phyloP scores from a whole-genome alignment of 495 filamentous ascomycete genomes.

The Glonium stellatum region DNA sequence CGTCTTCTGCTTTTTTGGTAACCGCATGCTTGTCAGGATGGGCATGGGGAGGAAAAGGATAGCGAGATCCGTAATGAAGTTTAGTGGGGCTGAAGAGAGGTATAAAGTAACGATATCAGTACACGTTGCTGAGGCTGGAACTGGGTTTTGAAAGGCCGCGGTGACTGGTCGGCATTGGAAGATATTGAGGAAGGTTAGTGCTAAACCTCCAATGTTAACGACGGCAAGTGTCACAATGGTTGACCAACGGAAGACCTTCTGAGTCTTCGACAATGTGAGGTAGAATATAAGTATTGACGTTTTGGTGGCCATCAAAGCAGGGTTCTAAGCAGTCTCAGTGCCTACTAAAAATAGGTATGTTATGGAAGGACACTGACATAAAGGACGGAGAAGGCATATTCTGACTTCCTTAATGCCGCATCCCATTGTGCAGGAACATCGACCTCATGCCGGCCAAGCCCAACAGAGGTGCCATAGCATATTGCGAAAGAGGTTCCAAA shows the following conservation, averaged over 20 bases:
- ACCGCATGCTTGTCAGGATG: constrained; percentile 73
- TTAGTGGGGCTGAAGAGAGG: constrained; percentile 74
- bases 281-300: constrained; percentile 89
- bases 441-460: constrained; percentile 68
- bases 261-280: constrained; percentile 66
- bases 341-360: not conserved
- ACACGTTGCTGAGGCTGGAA: constrained; percentile 46
- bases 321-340: constrained; percentile 53
- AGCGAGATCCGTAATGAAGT: constrained; percentile 77
- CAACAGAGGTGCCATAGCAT: constrained; percentile 60
- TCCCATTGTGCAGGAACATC: constrained; percentile 49
- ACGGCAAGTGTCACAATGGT: constrained; percentile 64
- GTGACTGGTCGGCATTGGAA: constrained; percentile 77
- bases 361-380: constrained; percentile 52
- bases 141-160: constrained; percentile 51
- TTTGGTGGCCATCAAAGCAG: constrained; percentile 80
- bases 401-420: constrained; percentile 52
- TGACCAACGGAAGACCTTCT: constrained; percentile 62
- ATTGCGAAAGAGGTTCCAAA: constrained; percentile 72
- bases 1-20: constrained; percentile 76
- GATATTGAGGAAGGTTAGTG: constrained; percentile 77
- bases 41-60: constrained; percentile 82
- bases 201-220: constrained; percentile 69
- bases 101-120: constrained; percentile 74
- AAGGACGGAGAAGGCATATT: constrained; percentile 77